Conservation (phyloP, 441 rosid species). For the Pelargonium australe region DNA sequence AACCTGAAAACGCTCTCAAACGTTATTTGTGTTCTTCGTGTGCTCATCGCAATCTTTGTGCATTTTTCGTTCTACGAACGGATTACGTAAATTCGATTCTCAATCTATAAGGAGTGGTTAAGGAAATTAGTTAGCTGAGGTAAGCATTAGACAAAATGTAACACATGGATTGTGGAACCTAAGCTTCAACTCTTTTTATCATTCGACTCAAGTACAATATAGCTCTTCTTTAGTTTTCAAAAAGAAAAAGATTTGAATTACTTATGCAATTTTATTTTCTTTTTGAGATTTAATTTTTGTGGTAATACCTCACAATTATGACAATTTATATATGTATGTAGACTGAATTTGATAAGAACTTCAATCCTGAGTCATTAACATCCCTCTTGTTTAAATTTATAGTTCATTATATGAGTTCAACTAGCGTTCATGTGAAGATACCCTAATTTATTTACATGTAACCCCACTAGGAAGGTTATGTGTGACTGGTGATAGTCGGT, state of each 20-base stretch:
- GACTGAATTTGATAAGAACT: too few species aligned
- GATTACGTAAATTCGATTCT: too few species aligned
- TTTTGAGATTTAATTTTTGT: neutral
- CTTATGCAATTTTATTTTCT: neutral
- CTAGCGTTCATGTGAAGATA: too few species aligned
- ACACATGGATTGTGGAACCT: constrained; percentile 91
- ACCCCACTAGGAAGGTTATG: too few species aligned
- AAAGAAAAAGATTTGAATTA: constrained; percentile 7
- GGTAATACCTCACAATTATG: neutral
- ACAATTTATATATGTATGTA: neutral
- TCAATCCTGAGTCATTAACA: neutral
- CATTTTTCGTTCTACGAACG: too few species aligned
- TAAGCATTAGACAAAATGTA: constrained; percentile 88
- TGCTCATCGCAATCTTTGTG: too few species aligned
- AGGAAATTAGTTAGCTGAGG: constrained; percentile 68
- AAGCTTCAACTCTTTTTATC: constrained; percentile 82
- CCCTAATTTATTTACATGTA: too few species aligned
- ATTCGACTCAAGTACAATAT: constrained; percentile 74
- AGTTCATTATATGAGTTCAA: too few species aligned
- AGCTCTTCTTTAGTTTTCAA: constrained; percentile 16
- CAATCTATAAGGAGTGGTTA: constrained; percentile 63
- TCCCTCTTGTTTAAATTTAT: neutral
- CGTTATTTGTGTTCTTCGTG: too few species aligned
- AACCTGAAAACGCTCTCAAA: too few species aligned
- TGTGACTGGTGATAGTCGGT: too few species aligned